phyloP scores from a whole-genome alignment of 1,284 basidiomycete genomes.

The Boletus hoseneyae region DNA sequence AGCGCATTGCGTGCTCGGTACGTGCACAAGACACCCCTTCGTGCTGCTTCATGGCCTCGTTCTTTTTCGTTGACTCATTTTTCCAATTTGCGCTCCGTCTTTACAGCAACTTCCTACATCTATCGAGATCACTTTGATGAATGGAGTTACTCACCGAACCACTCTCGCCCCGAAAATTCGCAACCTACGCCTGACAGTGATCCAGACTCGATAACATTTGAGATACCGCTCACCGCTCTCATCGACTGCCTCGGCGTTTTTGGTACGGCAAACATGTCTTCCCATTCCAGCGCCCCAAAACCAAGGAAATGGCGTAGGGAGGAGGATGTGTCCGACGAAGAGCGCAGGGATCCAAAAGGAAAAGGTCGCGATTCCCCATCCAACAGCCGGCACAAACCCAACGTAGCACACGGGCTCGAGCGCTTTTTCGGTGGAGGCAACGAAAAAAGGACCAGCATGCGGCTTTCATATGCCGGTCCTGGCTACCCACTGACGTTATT shows the following conservation, averaged over 20 bases:
- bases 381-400: slow-evolving; percentile 11
- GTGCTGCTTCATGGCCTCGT: slow-evolving; percentile 1
- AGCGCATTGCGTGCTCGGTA: slow-evolving; percentile 74
- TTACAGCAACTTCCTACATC: slow-evolving; percentile 81
- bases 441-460: slow-evolving; percentile 77
- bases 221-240: slow-evolving; percentile 77
- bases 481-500: slow-evolving; percentile 80
- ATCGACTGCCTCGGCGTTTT: slow-evolving; percentile 92
- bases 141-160: slow-evolving; percentile 36
- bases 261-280: slow-evolving; percentile 61
- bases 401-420: slow-evolving; percentile 39
- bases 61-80: background rate
- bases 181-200: slow-evolving; percentile 16
- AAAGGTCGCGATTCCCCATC: slow-evolving; percentile 16
- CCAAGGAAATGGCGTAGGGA: slow-evolving; percentile 48
- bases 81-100: background rate
- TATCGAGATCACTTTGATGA: slow-evolving; percentile 77
- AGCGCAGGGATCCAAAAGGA: slow-evolving; percentile 21
- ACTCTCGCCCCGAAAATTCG: slow-evolving; percentile 21
- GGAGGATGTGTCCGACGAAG: slow-evolving; percentile 49
- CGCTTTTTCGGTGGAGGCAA: slow-evolving; percentile 45
- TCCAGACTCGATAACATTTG: slow-evolving; percentile 53
- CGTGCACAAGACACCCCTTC: slow-evolving; percentile 21
- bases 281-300: slow-evolving; percentile 28
- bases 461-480: slow-evolving; percentile 75